These are phyloP conservation scores for Fusarium sp. DNA, from an alignment of 2,329 filamentous ascomycete species.

Conservation along the genomic window DNA sequence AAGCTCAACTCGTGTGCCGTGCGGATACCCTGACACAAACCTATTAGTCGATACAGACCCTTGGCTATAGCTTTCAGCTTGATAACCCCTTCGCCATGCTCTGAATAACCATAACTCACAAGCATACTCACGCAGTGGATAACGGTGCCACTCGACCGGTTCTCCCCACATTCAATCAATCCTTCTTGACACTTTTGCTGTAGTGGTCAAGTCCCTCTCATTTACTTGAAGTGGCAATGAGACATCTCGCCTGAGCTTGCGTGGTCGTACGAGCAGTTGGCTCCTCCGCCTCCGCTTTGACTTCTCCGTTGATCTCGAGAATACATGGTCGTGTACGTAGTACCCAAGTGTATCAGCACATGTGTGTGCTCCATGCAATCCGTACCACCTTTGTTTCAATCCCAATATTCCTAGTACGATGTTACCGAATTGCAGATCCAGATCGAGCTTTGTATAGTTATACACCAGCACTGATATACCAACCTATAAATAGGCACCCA, in stretches of 20 bases:
- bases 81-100: constrained; percentile 1
- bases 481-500: neutral
- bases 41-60: neutral
- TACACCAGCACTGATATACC: neutral
- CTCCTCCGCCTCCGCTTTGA: constrained; percentile 2
- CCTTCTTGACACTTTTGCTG: neutral
- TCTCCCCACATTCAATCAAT: constrained; percentile 20
- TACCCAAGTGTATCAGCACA: neutral
- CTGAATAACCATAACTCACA: constrained; percentile 40
- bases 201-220: constrained; percentile 7
- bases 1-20: neutral
- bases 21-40: neutral
- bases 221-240: neutral
- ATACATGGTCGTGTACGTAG: neutral
- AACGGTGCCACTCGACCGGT: neutral
- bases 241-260: no score
- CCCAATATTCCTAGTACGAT: neutral
- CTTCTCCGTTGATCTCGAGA: constrained; percentile 1
- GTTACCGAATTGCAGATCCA: neutral
- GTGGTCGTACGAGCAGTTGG: neutral
- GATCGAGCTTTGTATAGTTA: neutral
- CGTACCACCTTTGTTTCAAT: neutral
- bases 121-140: constrained; percentile 32
- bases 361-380: neutral
- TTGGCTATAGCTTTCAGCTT: neutral